phyloP scores from a whole-genome alignment of 1,139 yeast genomes.

The Yamadazyma sp. region DNA sequence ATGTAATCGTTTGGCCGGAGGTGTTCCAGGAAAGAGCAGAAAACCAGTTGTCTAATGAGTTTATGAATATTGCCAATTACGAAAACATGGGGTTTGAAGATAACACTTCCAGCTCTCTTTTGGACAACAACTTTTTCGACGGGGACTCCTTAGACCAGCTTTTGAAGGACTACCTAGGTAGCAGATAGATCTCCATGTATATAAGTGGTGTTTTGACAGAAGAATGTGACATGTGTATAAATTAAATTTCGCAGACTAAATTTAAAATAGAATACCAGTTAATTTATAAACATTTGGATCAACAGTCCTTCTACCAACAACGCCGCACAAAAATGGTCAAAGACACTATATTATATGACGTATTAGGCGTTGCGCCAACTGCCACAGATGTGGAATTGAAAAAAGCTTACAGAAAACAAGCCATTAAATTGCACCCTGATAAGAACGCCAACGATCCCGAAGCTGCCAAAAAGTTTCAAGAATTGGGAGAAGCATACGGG shows the following conservation, averaged over 20 bases:
- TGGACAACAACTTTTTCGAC: not conserved
- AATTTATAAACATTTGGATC: no score
- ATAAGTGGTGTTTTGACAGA: no score
- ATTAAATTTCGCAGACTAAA: not conserved
- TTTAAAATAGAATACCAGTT: no score
- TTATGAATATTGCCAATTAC: slow-evolving; percentile 8
- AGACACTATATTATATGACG: slow-evolving; percentile 86
- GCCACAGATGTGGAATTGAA: slow-evolving; percentile 85
- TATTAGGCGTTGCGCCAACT: slow-evolving; percentile 72
- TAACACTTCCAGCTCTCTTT: not conserved
- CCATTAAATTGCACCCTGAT: slow-evolving; percentile 93
- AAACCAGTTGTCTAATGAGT: slow-evolving; percentile 2
- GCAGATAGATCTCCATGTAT: not conserved
- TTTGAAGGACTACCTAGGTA: not conserved
- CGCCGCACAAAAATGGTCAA: slow-evolving; percentile 82
- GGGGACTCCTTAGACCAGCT: not conserved
- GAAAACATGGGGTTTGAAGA: slow-evolving; percentile 7
- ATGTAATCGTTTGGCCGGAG: slow-evolving; percentile 10
- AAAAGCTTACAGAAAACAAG: slow-evolving; percentile 91
- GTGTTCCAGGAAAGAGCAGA: slow-evolving; percentile 7
- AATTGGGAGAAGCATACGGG: slow-evolving; percentile 59
- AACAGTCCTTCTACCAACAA: no score
- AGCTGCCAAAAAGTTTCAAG: slow-evolving; percentile 95
- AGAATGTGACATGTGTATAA: not conserved
- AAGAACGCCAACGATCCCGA: slow-evolving; percentile 76